Percentiles rank a stretch among this genome's conserved stretches.
These are phyloP conservation scores for Penicillium silybi DNA, from an alignment of 495 filamentous ascomycete species.

Conservation along the genomic window DNA sequence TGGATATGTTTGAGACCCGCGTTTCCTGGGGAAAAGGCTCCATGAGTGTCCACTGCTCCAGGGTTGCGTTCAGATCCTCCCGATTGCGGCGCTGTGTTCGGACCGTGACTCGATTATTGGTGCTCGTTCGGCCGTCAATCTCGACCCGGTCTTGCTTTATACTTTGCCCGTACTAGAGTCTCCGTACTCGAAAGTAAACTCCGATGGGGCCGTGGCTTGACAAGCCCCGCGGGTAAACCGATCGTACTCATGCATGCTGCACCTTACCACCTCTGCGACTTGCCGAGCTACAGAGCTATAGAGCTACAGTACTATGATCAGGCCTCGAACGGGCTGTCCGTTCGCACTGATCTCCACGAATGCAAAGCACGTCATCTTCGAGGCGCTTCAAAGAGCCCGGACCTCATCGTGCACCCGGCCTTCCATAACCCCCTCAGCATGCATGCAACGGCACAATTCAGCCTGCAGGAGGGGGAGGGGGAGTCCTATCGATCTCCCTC, in stretches of 20 bases:
- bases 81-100: not conserved
- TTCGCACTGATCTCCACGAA: slow-evolving; percentile 6
- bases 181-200: too few species aligned
- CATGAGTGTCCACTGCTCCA: not conserved
- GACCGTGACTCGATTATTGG: not conserved
- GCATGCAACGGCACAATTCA: not conserved
- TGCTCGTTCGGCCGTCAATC: not conserved
- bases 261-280: not conserved
- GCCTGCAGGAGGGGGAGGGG: slow-evolving; percentile 1
- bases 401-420: slow-evolving; percentile 11
- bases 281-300: not conserved
- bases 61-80: not conserved
- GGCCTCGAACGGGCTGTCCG: not conserved
- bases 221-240: slow-evolving; percentile 24
- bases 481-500: not conserved
- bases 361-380: slow-evolving; percentile 13
- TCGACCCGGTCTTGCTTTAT: not conserved
- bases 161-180: too few species aligned
- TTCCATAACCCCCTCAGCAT: not conserved
- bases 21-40: not conserved
- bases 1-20: not conserved
- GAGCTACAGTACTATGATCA: not conserved
- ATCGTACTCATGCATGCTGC: slow-evolving; percentile 19
- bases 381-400: not conserved
- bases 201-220: slow-evolving; percentile 34